Evolutionary conservation across 2,329 filamentous ascomycete species (phyloP), one percentile per base, ranked within the genome.

Genomic region (Knoxdaviesia proteae): DNA sequence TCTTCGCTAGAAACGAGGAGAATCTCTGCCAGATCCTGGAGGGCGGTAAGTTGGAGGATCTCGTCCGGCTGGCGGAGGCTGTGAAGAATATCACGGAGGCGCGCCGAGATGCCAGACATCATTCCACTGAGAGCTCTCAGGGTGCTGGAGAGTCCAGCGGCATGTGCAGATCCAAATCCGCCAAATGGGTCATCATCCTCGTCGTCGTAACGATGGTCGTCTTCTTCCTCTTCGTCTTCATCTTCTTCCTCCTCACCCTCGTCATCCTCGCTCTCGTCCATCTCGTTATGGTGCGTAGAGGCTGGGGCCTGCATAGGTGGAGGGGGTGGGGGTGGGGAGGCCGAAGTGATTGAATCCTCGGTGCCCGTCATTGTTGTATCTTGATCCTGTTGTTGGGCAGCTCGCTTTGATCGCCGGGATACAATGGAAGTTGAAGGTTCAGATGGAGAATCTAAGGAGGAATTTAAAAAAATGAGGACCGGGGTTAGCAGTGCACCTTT

Each of bases 1-100:
- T 98, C 90, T 60, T 98, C 90, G 50, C 90, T 96, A 7, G 88
- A 94, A 35, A 98, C 83, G 32, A 98, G 67, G 5, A 98, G 66
- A 43, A 96, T 78, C 58, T 98, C 87, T 0, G 88, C 94, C 6
- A 98, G 67, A 51, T 96, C 88, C 58, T 93, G 84, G 32, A 98
- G 64, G 32, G 88, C 90, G 53, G 94, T 86, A 50, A 94, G 68
- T 62, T 98, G 92, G 36, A 90, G 63, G 0, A 86, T 87, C 49
- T 94, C 84, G 39, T 88, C 83, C 55, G 87, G 88, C 52, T 82
- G 77, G 49, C 80, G 78, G 45, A 98, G 64, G 51, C 78, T 83
- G 58, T 62, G 68, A 47, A 88, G 62, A 42, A 87, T 79, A 46
- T 84, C 82, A 44, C 88, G 74, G 41, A 98, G 66, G 49, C 86